A percentile compares a stretch with the other conserved stretches of the same genome.
phyloP scores from a whole-genome alignment of 345 rosid species.

The Citrus sinensis region DNA sequence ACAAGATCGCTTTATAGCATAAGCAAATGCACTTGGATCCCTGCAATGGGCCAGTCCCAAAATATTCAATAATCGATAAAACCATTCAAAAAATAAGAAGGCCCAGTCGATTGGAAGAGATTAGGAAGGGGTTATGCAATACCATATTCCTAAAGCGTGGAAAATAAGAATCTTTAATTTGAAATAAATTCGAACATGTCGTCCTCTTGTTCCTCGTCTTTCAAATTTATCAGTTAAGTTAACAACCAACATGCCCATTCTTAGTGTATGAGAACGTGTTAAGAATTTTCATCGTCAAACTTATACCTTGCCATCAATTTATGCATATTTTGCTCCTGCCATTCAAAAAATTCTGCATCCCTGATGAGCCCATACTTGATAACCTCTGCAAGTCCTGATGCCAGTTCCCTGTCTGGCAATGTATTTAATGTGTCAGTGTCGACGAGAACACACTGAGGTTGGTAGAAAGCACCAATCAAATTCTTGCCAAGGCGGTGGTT shows the following conservation, averaged over 20 bases:
- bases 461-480: constrained; percentile 97
- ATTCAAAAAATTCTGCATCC: constrained; percentile 88
- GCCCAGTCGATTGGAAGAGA: background rate
- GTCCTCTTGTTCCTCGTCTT: background rate
- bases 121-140: background rate
- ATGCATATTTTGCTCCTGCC: constrained; percentile 90
- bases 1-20: constrained; percentile 94
- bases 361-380: constrained; percentile 95
- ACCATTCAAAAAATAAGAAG: background rate
- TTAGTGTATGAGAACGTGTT: background rate
- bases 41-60: constrained; percentile 34
- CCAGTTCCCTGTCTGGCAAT: constrained; percentile 85
- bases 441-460: constrained; percentile 89
- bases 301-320: constrained; percentile 74
- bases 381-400: constrained; percentile 93
- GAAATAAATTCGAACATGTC: background rate
- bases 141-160: background rate
- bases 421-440: constrained; percentile 91
- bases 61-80: background rate
- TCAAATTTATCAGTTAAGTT: background rate
- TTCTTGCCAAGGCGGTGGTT: constrained; percentile 96
- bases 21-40: constrained; percentile 83
- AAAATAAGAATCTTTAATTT: background rate
- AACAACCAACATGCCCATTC: background rate
- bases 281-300: background rate